Evolutionary conservation across 2,329 filamentous ascomycete species (phyloP).

Genomic region (Epichloe typhina): DNA sequence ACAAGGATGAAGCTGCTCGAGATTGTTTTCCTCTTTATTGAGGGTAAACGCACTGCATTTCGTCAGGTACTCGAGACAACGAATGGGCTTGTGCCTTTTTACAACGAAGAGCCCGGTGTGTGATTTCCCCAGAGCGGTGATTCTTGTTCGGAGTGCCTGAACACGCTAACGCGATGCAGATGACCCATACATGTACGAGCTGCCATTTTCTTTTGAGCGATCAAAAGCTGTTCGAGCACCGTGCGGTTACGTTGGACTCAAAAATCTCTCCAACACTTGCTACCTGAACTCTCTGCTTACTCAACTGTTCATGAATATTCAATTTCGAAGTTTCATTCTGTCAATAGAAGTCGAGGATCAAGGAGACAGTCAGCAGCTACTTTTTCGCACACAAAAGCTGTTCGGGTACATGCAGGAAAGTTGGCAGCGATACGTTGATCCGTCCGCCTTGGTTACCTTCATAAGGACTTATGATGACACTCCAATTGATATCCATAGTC

Average conservation of each 20-base stretch:
- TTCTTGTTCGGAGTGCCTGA: neutral
- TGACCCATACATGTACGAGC: conserved; percentile 47
- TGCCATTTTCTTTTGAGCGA: conserved; percentile 50
- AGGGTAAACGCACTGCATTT: conserved; percentile 36
- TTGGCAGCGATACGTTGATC: conserved; percentile 59
- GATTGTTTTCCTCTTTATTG: conserved; percentile 43
- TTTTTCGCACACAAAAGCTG: conserved; percentile 65
- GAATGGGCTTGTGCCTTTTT: conserved; percentile 23
- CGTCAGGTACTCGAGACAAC: conserved; percentile 32
- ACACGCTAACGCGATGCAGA: conserved; percentile 10
- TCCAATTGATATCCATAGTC: conserved; percentile 71
- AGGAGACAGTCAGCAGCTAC: conserved; percentile 47
- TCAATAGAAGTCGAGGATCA: conserved; percentile 42
- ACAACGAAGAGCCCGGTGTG: conserved; percentile 26
- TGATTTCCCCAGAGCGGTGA: neutral
- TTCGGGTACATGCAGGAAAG: conserved; percentile 82
- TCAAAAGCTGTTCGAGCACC: conserved; percentile 55
- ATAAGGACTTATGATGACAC: conserved; percentile 75
- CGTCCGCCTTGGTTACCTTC: conserved; percentile 55
- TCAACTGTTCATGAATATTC: conserved; percentile 89
- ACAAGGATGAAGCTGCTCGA: conserved; percentile 49
- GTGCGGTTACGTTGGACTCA: conserved; percentile 78
- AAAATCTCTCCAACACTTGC: conserved; percentile 89
- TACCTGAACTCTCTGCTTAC: conserved; percentile 92
- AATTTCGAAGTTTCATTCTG: conserved; percentile 78